Base-by-base conservation (phyloP, 495 filamentous ascomycete genomes). In the Xylaria bambusicola region DNA sequence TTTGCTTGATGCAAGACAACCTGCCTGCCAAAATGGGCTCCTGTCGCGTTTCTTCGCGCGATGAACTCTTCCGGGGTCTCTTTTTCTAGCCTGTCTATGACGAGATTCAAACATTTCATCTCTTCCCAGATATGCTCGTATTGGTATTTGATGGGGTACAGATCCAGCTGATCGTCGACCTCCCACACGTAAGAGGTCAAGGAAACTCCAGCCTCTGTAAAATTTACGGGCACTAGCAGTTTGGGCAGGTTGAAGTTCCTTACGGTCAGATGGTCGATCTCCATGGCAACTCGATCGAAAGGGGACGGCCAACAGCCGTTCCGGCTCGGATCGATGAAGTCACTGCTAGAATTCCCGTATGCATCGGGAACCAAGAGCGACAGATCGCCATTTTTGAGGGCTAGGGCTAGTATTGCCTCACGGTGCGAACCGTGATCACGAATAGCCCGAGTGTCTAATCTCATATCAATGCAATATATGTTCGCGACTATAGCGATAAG, bases 401-500 rank as follows among this genome's bases (percentile, higher is more conserved):
- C 41, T 1, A 44, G 18, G 15, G 41, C 41, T 13, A 13, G 6
- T 13, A 44, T 2, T 3, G 6, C 41, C 41, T 44, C 41, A 20
- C 41, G 41, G 6, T 18, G n/a, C 6, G 41, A 44, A 20, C 6
- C 41, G 13, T 44, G 13, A 3, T 44, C 41, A 13, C 41, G 6
- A 9, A 44, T 20, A 44, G 41, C 15, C 41, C 41, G 41, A 5
- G 49, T 52, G 21, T 52, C 49, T 12, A 52, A 20, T 38, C 49
- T 15, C 13, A 36, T 31, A 5, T 36, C 24, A 20, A 52, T 35
- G 15, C 27, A 20, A 24, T 31, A 52, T 31, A 52, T 52, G 15
- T 52, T 52, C 7, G 49, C 49, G 13, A 52, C 29, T 33, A 52
- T 52, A 38, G 49, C 29, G 7, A 52, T 4, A 13, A 33, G 49